Base-by-base conservation (phyloP, 2,329 filamentous ascomycete species). In the Fusarium agapanthi region DNA sequence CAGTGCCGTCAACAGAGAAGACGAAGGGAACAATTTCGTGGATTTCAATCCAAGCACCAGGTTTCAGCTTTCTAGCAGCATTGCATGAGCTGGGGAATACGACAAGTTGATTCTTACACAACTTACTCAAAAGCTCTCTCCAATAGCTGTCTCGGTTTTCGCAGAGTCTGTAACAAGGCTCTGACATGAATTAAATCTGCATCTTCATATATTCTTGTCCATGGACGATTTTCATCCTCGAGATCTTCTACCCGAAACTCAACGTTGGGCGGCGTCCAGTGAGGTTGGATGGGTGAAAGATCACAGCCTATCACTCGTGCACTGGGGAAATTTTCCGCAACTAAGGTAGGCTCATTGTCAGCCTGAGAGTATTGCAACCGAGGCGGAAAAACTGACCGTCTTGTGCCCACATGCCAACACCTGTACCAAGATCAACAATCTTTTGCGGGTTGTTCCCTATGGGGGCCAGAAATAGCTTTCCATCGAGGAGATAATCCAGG, bases 391-490 rank as follows among this genome's bases (percentile, higher is more conserved):
- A 79, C 81, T 41, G 74, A 86, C 85, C 80, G 72, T 86, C 85
- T 59, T 89, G 85, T 6, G 88, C 88, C 89, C 89, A 91, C 45
- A 88, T 82, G 34, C 85, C 85, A 37, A 84, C 85, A 11, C 86
- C 86, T 9, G 85, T 87, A 32, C 86, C 86, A 22, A 87, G 75
- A 65, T 88, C 85, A 40, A 87, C 78, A 64, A 88, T 86, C 70
- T 84, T 86, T 53, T 87, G 85, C 6, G 84, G 84, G 28, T 80
- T 77, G 30, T 81, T 75, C 26, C 81, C 83, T 24, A 88, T 81
- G 11, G 86, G 86, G 4, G 86, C 81, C 2, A 84, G 63, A 61
- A 81, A 84, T 16, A 86, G 77, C 32, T 81, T 80, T 40, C 83
- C 85, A 16, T 81, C 77, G 12, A 87, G 77, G 15, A 87, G 75